Evolutionary conservation across 495 filamentous ascomycete species (phyloP), one percentile per base, ranked within the genome.

Genomic region (Melanomma pulvis-pyrius): DNA sequence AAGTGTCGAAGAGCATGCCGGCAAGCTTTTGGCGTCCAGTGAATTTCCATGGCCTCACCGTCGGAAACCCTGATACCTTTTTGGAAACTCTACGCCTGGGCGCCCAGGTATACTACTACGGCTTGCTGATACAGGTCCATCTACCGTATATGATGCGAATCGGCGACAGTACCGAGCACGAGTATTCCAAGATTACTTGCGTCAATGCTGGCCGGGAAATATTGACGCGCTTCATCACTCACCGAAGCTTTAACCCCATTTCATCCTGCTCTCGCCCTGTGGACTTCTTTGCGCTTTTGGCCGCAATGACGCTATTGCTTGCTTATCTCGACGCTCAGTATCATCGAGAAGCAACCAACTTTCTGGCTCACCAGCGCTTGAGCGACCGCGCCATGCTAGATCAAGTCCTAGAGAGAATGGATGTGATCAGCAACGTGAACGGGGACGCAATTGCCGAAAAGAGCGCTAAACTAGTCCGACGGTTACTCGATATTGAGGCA

Each of bases 371-470:
- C 56, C 78, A 79, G 46, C 78, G 80, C 0, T 65, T 73, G 0
- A 72, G 76, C 50, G 80, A 83, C 53, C 78, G 80, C 13, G 79
- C 75, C 1, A 67, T 79, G 7, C 73, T 83, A 62, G 79, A 82
- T 55, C 75, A 71, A n/a, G 69, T 74, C 0, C 70, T 80, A 0
- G 74, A 75, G 19, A 70, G 67, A 29, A 75, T 82, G 65, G 70
- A 79, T 3, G 30, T 6, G 11, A 29, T 65, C 1, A 5, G 21
- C 8, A 21, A 53, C 22, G 3, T 47, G 12, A 41, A 46, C 21
- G 26, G 46, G 13, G 66, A 69, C 25, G 26, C 29, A 5, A 15
- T 69, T 22, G 21, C 36, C 13, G 34, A 1, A 21, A 24, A 60
- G 46, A 47, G 67, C 44, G 61, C 67, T 4, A 25, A 34, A 4